Base-by-base conservation (phyloP, 805 yeast species). In the Starmerella stigmatis region DNA sequence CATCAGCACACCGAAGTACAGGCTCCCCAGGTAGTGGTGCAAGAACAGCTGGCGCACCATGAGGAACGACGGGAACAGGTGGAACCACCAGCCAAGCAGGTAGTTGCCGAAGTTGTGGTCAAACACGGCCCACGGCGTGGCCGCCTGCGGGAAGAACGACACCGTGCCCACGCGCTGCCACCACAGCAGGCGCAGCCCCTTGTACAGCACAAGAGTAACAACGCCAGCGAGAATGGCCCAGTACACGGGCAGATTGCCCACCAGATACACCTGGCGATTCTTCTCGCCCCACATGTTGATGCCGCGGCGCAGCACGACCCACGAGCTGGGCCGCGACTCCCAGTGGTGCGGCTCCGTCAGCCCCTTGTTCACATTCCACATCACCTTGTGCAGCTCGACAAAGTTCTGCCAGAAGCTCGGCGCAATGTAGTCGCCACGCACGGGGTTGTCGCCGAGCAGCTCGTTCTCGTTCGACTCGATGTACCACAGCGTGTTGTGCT, bases 21-120 rank as follows among this genome's bases (percentile, higher is more conserved):
- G 74, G 2, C 97, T 85, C 46, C 96, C 96, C 54, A 92, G 67
- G 64, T 89, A 89, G 64, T 88, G 97, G 64, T 88, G 97, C 61
- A 88, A 69, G 69, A 89, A 88, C 65, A 88, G 65, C 67, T 88
- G 96, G 67, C 97, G 78, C 20, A 79, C 86, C 97, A 88, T 88
- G 47, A 88, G 67, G 57, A 72, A 66, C 49, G 73, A 77, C 16
- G 92, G 89, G 33, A 71, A 51, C 50, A 68, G 74, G 54, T 79
- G 79, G 19, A 78, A 25, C 1, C 68, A 48, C 74, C 78, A 83
- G 1, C 85, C 92, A 2, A 74, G 47, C 15, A 72, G 52, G 46
- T 62, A 72, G 48, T 70, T 72, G 12, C 68, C 70, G 41, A 65
- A 62, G 41, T 60, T 59, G 40, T 58, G 49, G 44, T 64, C 65